Conservation (phyloP, 1,284 basidiomycete genomes). For the Gomphus bonarii region DNA sequence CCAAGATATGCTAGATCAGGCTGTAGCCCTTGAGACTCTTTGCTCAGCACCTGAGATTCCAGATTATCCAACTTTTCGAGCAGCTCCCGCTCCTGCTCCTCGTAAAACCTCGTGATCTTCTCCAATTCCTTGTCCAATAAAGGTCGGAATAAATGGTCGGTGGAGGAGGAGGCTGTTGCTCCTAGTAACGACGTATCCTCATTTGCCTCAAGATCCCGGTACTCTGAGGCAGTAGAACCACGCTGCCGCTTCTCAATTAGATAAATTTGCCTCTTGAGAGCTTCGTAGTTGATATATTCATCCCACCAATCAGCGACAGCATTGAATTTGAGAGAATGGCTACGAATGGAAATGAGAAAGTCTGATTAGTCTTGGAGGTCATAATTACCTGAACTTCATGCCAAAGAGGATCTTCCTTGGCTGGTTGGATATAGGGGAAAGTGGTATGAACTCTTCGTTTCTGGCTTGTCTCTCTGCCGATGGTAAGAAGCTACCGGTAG, state of each 20-base stretch:
- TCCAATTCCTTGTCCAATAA: constrained; percentile 76
- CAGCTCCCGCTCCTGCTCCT: constrained; percentile 65
- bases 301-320: constrained; percentile 93
- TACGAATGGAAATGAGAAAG: constrained; percentile 15
- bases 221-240: constrained; percentile 25
- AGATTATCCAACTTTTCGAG: constrained; percentile 52
- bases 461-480: background rate
- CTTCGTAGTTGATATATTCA: constrained; percentile 75
- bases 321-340: constrained; percentile 82
- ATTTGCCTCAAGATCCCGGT: constrained; percentile 55
- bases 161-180: constrained; percentile 26
- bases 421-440: background rate
- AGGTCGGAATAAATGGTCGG: constrained; percentile 56
- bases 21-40: constrained; percentile 58
- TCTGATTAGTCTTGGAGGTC: background rate
- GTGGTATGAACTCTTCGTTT: constrained; percentile 6
- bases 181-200: constrained; percentile 47
- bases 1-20: constrained; percentile 37
- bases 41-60: constrained; percentile 52
- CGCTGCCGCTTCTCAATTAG: constrained; percentile 69
- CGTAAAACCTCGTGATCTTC: constrained; percentile 82
- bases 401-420: constrained; percentile 1
- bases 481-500: background rate
- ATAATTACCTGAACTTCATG: constrained; percentile 13
- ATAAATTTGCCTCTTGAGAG: constrained; percentile 78